Evolutionary conservation across 2,329 filamentous ascomycete species (phyloP), one percentile per base, ranked within the genome.

Genomic region (Biscogniauxia marginata): DNA sequence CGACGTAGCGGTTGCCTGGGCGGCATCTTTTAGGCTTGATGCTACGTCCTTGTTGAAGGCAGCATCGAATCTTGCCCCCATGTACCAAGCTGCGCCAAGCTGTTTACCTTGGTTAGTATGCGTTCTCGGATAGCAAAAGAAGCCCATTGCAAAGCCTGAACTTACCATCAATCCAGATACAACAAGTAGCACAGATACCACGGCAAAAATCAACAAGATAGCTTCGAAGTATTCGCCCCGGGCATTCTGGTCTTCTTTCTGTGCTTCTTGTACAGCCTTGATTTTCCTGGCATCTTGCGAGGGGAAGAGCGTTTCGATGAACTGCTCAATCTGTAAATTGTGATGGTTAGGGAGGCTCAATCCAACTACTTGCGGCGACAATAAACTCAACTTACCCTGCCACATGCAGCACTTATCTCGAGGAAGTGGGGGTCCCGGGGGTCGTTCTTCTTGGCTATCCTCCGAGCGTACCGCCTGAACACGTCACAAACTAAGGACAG

Each of bases 261-360:
- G 60, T 68, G 71, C 61, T 73, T 69, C 66, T 51, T 76, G 73
- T 39, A 74, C 66, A 13, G 75, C 70, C 25, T 77, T 74, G 34
- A 84, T 72, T 59, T 79, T 77, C 67, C 88, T 86, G 46, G 89
- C 83, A 61, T 90, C 86, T 74, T 96, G 91, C 7, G 85, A 83
- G 3, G 95, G 95, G 84, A 93, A 98, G 65, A 98, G 86, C 4
- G 86, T 87, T 74, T 98, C 93, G 71, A 98, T 96, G 72, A 96
- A 96, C 79, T 95, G 90, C 73, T 98, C 93, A 63, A 96, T 90
- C 89, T 95, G 67, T 46, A 51, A 20, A 18, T 44, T 3, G 30
- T 7, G 6, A 52, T 30, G 34, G 57, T 65, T 13, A 63, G 47
- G 39, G 43, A 49, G 45, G 19, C n/a, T 50, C 23, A 22, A 44